Conservation (phyloP, 2,329 filamentous ascomycete species). For the Aspergillus luchuensis region DNA sequence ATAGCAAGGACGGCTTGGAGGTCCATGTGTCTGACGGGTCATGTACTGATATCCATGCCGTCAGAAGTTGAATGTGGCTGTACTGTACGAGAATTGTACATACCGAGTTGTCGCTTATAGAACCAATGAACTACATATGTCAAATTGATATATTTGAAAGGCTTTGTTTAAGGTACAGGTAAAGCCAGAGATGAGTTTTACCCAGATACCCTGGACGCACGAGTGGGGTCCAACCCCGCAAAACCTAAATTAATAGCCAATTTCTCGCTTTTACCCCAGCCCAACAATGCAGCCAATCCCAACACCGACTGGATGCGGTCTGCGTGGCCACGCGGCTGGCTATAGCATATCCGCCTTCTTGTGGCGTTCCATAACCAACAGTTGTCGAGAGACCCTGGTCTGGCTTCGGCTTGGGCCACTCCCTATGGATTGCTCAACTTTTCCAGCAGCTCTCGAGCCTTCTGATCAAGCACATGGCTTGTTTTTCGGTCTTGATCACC, state of each 20-base stretch:
- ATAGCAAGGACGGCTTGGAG: background rate
- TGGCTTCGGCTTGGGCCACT: background rate
- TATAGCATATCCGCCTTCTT: background rate
- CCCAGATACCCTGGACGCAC: background rate
- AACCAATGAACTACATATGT: too few species aligned
- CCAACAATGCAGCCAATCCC: background rate
- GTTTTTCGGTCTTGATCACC: background rate
- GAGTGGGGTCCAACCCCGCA: background rate
- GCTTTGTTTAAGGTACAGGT: too few species aligned
- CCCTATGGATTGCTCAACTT: background rate
- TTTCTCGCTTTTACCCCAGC: background rate
- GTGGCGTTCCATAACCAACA: background rate
- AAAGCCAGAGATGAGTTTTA: too few species aligned
- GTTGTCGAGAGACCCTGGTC: background rate
- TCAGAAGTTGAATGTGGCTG: background rate
- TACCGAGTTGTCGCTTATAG: too few species aligned
- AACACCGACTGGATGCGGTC: background rate
- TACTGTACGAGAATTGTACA: background rate
- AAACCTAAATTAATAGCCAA: background rate
- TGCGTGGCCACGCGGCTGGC: background rate
- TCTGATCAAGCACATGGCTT: background rate
- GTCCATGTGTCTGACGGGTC: background rate
- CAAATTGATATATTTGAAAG: too few species aligned
- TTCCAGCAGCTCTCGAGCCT: background rate
- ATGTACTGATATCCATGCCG: background rate